Base-by-base conservation (phyloP, 1,139 yeast species). In the Geotrichum bryndzae region DNA sequence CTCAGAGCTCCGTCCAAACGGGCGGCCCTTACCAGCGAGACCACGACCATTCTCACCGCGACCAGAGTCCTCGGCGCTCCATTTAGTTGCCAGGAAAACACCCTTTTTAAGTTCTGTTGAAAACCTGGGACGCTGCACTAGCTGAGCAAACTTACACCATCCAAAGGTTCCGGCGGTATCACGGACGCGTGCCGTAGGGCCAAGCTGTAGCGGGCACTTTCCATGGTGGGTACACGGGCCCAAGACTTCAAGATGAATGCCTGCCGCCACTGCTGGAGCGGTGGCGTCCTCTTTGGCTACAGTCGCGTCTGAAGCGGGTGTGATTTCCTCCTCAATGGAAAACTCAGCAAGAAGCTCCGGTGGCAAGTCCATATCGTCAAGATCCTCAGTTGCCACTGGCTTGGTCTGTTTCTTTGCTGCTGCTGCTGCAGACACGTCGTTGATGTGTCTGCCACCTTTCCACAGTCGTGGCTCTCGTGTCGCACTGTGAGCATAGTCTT, bases 221-320 rank as follows among this genome's bases (percentile, higher is more conserved):
- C 86, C 83, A 69, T 91, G 97, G 72, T 94, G 98, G 0, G 96
- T 76, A 71, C 98, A 94, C 3, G 99, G 99, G 0, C 97, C 97
- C 38, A 94, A 70, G 11, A 92, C 80, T 60, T 67, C 66, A 51
- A 73, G 60, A 25, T 60, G 62, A 50, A 61, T 61, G 15, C 13
- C 56, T 29, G 23, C 29, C 6, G 31, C 53, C 7, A 27, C 31
- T 1, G 25, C 18, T 29, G 59, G 22, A 33, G n/a, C 25, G 4
- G 11, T n/a, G 45, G n/a, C 45, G n/a, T 35, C 45, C 15, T 35
- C 45, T 5, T 13, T 3, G 10, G 45, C 51, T 8, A 27, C 52
- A 2, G 41, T 35, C 7, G 41, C 46, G 23, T 45, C 57, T 10
- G 65, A 48, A 10, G 67, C 64, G 1, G 60, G 64, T 8, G 67